A percentile compares a stretch with the other conserved stretches of the same genome.
phyloP scores from a whole-genome alignment of 2,329 filamentous ascomycete genomes.

The Apiospora kogelbergensis region DNA sequence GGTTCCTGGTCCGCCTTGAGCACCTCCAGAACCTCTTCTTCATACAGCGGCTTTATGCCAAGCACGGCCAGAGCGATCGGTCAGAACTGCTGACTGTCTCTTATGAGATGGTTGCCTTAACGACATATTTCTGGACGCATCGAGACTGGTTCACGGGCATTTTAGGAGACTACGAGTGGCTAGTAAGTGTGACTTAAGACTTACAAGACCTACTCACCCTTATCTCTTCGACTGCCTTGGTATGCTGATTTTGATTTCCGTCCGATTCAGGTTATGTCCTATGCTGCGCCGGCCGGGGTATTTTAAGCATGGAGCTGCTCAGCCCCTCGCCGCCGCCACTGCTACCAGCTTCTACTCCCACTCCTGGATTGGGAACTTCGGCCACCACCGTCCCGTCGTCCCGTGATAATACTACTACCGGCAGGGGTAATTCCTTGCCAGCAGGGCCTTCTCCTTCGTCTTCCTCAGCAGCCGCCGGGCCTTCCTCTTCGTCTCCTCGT shows the following conservation, averaged over 20 bases:
- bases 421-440: neutral
- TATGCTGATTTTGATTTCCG: neutral
- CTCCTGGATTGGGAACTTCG: neutral
- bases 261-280: conserved; percentile 39
- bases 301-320: conserved; percentile 44
- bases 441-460: neutral
- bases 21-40: conserved; percentile 56
- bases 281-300: conserved; percentile 44
- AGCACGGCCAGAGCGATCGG: conserved; percentile 33
- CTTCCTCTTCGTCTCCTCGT: neutral
- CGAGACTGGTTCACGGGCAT: conserved; percentile 40
- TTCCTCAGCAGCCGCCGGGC: neutral
- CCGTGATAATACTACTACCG: neutral
- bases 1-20: conserved; percentile 45
- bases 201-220: too few relatives aligned
- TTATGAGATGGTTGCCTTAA: conserved; percentile 43
- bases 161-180: conserved; percentile 43
- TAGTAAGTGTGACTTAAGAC: conserved; percentile 29
- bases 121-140: conserved; percentile 45
- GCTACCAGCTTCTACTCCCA: neutral
- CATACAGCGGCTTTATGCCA: conserved; percentile 51
- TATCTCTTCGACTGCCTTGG: neutral
- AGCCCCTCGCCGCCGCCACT: neutral
- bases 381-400: neutral
- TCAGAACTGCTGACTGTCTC: conserved; percentile 39